Percentiles rank a stretch among this genome's conserved stretches.
These are phyloP conservation scores for Botrytis sinoallii DNA, from an alignment of 2,329 filamentous ascomycete genomes.

Conservation along the genomic window DNA sequence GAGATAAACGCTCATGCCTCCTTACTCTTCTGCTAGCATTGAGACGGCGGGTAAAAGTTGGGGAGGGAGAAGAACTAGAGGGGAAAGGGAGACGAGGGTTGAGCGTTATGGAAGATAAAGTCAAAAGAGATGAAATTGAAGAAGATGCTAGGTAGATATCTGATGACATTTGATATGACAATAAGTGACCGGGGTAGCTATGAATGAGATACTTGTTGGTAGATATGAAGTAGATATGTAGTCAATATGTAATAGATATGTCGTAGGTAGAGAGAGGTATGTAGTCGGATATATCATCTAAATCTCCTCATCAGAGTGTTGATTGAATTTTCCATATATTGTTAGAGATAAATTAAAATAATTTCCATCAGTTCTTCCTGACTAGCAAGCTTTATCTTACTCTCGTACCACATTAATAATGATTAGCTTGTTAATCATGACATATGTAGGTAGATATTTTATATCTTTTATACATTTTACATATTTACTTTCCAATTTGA, in stretches of 20 bases:
- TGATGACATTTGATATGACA: neutral
- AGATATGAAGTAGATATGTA: neutral
- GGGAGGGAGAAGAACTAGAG: neutral
- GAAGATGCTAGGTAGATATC: neutral
- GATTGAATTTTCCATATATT: neutral
- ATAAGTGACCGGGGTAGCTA: neutral
- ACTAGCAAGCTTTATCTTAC: neutral
- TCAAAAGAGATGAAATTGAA: neutral
- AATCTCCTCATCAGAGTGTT: neutral
- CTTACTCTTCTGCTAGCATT: neutral
- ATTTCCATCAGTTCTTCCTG: neutral
- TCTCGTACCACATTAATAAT: too few species aligned
- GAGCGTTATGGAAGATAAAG: neutral
- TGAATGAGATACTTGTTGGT: neutral
- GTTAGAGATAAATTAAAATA: neutral
- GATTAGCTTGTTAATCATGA: neutral
- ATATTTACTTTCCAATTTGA: neutral
- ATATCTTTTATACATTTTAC: neutral
- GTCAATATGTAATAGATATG: too few species aligned
- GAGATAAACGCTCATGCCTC: neutral
- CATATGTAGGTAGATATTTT: neutral
- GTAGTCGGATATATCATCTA: neutral
- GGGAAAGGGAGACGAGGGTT: constrained; percentile 1
- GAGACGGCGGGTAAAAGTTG: neutral
- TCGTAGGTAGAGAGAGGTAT: neutral